Conservation (phyloP, 345 rosid genomes). For the Gossypium arboreum region DNA sequence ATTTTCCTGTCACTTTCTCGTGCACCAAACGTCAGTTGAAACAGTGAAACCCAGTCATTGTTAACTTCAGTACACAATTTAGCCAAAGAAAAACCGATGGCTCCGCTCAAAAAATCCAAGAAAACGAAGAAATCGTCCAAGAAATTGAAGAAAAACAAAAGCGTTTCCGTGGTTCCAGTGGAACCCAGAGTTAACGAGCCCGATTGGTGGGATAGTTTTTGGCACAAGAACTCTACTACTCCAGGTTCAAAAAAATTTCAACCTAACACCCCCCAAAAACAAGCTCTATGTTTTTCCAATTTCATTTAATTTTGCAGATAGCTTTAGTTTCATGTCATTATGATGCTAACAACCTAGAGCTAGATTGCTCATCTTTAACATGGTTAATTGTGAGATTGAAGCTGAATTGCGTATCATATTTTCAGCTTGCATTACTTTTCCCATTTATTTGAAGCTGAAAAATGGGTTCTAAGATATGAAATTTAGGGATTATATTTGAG, state of each 20-base stretch:
- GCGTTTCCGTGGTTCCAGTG: slow-evolving; percentile 36
- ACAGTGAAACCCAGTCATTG: background rate
- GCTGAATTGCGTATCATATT: background rate
- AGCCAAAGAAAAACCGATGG: slow-evolving; percentile 21
- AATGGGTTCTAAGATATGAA: background rate
- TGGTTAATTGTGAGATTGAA: background rate
- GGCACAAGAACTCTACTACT: slow-evolving; percentile 61
- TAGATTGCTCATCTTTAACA: background rate
- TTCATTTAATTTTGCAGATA: background rate
- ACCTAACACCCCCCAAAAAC: background rate
- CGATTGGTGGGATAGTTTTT: slow-evolving; percentile 93
- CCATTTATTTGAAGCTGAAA: background rate
- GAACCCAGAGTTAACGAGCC: slow-evolving; percentile 72
- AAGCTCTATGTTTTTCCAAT: background rate
- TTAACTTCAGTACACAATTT: background rate
- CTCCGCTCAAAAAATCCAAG: slow-evolving; percentile 29
- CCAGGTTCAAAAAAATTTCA: slow-evolving; percentile 37
- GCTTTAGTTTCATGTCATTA: background rate
- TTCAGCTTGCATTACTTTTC: background rate
- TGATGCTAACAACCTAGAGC: background rate
- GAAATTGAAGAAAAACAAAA: slow-evolving; percentile 61
- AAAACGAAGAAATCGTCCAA: slow-evolving; percentile 22
- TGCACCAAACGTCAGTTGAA: background rate
- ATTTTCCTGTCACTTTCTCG: background rate
- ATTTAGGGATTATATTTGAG: background rate